Evolutionary conservation across 2,329 filamentous ascomycete species (phyloP).

Genomic region (Cryoendolithus antarcticus): DNA sequence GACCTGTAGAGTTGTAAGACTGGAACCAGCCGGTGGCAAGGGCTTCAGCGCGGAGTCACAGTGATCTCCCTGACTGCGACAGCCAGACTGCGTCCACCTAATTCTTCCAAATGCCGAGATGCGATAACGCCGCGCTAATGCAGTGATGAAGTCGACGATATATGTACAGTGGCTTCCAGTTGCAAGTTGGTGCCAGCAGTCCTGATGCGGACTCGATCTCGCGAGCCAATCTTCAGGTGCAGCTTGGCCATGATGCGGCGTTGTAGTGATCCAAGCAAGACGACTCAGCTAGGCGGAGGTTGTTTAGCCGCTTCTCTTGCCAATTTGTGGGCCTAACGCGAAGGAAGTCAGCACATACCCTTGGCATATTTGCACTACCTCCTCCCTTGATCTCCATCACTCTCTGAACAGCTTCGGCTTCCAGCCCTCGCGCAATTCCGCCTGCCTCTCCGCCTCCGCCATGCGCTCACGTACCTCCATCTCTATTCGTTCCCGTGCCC

Average conservation of each 20-base stretch:
- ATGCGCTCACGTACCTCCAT: constrained; percentile 63
- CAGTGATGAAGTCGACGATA: constrained; percentile 2
- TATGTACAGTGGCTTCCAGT: background rate
- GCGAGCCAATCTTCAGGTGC: background rate
- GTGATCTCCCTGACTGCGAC: no score
- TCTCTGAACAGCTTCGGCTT: constrained; percentile 94
- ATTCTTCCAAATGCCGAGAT: constrained; percentile 4
- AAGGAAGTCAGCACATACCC: constrained; percentile 7
- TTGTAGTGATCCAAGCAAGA: background rate
- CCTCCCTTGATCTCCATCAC: constrained; percentile 33
- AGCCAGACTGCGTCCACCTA: background rate
- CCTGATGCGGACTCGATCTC: background rate
- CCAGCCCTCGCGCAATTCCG: constrained; percentile 73
- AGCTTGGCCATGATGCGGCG: background rate
- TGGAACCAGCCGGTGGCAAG: no score
- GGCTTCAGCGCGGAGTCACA: no score
- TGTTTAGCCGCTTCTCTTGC: constrained; percentile 6
- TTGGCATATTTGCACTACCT: background rate
- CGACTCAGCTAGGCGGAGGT: background rate
- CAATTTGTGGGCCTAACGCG: constrained; percentile 6
- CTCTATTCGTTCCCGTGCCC: constrained; percentile 86
- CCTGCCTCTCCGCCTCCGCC: constrained; percentile 60
- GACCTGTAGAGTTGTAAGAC: no score
- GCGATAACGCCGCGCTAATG: constrained; percentile 6
- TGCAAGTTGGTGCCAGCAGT: background rate